Percentiles rank a stretch among this genome's conserved stretches.
Evolutionary conservation across 1,139 yeast genomes (phyloP).

Genomic region (Suhomyces taliae): DNA sequence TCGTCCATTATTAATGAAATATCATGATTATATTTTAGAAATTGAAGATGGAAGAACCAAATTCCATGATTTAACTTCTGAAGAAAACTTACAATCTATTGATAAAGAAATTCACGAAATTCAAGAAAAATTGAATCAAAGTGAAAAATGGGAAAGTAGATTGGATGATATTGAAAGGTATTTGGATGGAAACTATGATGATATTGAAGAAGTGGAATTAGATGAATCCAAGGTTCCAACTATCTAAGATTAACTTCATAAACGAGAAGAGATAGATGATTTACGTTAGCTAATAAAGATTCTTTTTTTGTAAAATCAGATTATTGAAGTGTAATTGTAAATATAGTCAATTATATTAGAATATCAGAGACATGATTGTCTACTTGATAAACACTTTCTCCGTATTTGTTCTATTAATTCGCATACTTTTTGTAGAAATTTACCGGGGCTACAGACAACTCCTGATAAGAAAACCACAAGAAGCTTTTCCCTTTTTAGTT

Average conservation of each 20-base stretch:
- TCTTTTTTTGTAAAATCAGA: too few relatives aligned
- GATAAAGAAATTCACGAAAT: slow-evolving; percentile 68
- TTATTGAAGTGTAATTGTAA: too few relatives aligned
- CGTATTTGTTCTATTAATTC: too few relatives aligned
- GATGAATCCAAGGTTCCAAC: neutral
- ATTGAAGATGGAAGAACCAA: slow-evolving; percentile 49
- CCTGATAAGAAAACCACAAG: too few relatives aligned
- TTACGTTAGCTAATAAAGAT: neutral
- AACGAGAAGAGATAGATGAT: neutral
- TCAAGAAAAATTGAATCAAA: slow-evolving; percentile 53
- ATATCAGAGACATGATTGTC: too few relatives aligned
- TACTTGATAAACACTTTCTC: too few relatives aligned
- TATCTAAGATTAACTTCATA: too few relatives aligned
- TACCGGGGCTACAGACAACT: too few relatives aligned
- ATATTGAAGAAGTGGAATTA: slow-evolving; percentile 11
- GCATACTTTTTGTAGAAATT: too few relatives aligned
- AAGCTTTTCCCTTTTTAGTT: too few relatives aligned
- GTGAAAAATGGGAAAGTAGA: slow-evolving; percentile 52
- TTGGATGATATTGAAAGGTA: slow-evolving; percentile 44
- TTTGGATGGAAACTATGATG: slow-evolving; percentile 38
- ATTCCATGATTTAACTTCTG: slow-evolving; percentile 53
- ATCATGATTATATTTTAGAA: slow-evolving; percentile 76
- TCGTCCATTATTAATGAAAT: slow-evolving; percentile 80
- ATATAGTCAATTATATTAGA: too few relatives aligned
- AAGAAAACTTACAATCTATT: slow-evolving; percentile 58